Base-by-base conservation (phyloP, 2,329 filamentous ascomycete species). In the Fusarium marasasianum region DNA sequence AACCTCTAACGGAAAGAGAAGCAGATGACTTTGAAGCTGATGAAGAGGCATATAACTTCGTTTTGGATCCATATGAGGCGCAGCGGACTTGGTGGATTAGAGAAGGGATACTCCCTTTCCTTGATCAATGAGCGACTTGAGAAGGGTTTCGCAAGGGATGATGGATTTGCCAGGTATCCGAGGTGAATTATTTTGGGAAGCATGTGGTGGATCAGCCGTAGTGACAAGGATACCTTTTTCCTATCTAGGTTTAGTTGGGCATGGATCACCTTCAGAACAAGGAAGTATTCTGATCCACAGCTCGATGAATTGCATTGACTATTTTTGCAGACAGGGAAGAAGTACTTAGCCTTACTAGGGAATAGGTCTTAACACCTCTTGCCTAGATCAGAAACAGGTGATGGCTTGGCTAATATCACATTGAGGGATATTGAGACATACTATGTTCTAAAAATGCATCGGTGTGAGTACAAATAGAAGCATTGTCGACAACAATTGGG, bases 1-100 rank as follows among this genome's bases (percentile, higher is more conserved):
- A n/a, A 0, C 13, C 2, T n/a, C 6, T 22, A 5, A 1, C 2
- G 8, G 5, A 35, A 1, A 12, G 14, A 8, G 13, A 35, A 24
- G n/a, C 3, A 5, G 3, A 35, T 12, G 31, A 17, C 10, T 57
- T 10, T 17, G 31, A 47, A 26, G 40, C 29, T 0, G 55, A 57
- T 35, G 55, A 57, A 22, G 40, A 58, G 13, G 41, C 40, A 13
- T 43, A 14, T 18, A 43, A 31, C 15, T 8, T 18, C 11, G 17
- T 6, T 7, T 43, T 22, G 20, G 35, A 29, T 11, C 22, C 53
- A 5, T n/a, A 14, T 8, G 8, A 26, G n/a, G 18, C 17, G n/a
- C 17, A 13, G 8, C 18, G 41, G 5, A 37, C 13, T 6, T 58
- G 29, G 55, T 48, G 55, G 55, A n/a, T 48, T 14, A 18, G 14